Evolutionary conservation across 306 rosid genomes (phyloP).

Genomic region (Potentilla sterilis): DNA sequence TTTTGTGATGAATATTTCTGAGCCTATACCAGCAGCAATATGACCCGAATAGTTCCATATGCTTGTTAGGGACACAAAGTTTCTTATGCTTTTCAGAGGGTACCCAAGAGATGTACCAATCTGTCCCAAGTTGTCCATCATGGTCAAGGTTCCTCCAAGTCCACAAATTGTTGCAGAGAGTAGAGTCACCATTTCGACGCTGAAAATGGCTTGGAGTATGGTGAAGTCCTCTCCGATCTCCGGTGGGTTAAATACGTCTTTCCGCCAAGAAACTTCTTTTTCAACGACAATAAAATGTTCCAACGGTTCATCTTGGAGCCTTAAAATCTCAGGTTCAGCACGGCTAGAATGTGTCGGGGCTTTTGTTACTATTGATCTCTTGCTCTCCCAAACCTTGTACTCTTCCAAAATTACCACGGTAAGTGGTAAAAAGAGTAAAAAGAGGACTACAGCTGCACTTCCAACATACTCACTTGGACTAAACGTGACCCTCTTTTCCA

Average conservation of each 20-base stretch:
- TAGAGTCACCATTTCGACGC: slow-evolving; percentile 22
- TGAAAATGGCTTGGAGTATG: slow-evolving; percentile 26
- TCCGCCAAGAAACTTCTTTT: slow-evolving; percentile 10
- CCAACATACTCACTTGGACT: slow-evolving; percentile 39
- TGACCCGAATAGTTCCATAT: slow-evolving; percentile 27
- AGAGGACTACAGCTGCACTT: slow-evolving; percentile 43
- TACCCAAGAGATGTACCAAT: slow-evolving; percentile 34
- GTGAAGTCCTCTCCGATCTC: slow-evolving; percentile 28
- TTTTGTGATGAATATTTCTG: slow-evolving; percentile 21
- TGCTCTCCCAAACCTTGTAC: slow-evolving; percentile 19
- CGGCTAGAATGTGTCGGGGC: neutral
- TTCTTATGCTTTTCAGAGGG: slow-evolving; percentile 11
- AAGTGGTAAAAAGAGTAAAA: slow-evolving; percentile 58
- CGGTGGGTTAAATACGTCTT: slow-evolving; percentile 22
- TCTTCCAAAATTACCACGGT: slow-evolving; percentile 51
- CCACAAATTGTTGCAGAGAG: slow-evolving; percentile 19
- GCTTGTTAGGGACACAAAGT: slow-evolving; percentile 28
- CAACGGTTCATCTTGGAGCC: neutral
- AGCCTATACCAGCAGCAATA: neutral
- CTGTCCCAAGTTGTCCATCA: slow-evolving; percentile 34
- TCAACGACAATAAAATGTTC: neutral
- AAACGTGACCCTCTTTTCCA: slow-evolving; percentile 39
- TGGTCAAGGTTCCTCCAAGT: slow-evolving; percentile 24
- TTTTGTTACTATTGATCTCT: slow-evolving; percentile 22
- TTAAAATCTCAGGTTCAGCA: neutral